Base-by-base conservation (phyloP, 345 rosid genomes). In the Mercurialis annua region DNA sequence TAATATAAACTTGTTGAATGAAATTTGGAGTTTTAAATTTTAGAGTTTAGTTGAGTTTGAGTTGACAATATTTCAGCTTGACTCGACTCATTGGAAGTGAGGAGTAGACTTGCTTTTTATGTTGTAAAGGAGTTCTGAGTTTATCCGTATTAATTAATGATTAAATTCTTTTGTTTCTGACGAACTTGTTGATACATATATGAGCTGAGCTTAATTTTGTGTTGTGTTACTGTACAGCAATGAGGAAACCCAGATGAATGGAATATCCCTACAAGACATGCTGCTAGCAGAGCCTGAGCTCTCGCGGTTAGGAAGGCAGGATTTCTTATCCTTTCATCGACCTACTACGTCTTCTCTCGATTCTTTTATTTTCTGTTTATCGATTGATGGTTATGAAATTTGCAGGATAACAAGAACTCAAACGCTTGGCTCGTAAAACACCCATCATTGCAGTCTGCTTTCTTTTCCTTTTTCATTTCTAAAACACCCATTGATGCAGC, bases 261-360 rank as follows among this genome's bases (percentile, higher is more conserved):
- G 68, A 33, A 85, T 71, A 80, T 73, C 80, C 11, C 72, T 92
- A 29, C 88, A 86, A 68, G 96, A 95, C 12, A 78, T 92, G 88
- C 74, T 95, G 33, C 70, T 95, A 70, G 86, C 84, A 4, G 98
- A 95, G 77, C 89, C 97, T 14, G 97, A 86, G 83, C 92, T 95
- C 52, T 83, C 84, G 59, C 80, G 76, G 64, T 74, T 90, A 58
- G 99, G 97, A 83, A 95, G 96, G 99, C 87, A 80, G 69, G 85
- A 46, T 61, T n/a, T 27, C n/a, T 27, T n/a, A 0, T 58, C 10
- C 56, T 54, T 29, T 12, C 14, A 50, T 36, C 43, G n/a, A 15
- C 0, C 43, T 24, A 29, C 38, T 71, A 2, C 21, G 23, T 29
- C 17, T 46, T 10, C 34, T 30, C 31, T 42, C 31, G 0, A 7